Evolutionary conservation across 2,329 filamentous ascomycete genomes (phyloP).

Genomic region (Alternaria panax): DNA sequence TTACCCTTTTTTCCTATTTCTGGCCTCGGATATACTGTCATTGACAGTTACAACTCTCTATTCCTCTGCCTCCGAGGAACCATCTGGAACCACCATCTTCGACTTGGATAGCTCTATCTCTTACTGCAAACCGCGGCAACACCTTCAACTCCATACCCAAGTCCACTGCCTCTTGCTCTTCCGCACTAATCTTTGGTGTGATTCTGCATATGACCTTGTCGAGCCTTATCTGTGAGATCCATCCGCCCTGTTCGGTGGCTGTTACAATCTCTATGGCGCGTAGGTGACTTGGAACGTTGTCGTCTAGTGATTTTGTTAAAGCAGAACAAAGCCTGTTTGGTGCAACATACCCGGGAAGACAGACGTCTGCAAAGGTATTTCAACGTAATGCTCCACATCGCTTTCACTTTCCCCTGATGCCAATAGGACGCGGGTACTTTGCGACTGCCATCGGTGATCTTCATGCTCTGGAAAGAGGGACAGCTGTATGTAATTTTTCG

Average conservation of each 20-base stretch:
- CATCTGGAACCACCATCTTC: slow-evolving; percentile 32
- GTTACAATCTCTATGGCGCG: slow-evolving; percentile 24
- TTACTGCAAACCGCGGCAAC: slow-evolving; percentile 38
- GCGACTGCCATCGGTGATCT: not conserved
- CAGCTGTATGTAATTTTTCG: slow-evolving; percentile 13
- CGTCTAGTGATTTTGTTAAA: too few species aligned
- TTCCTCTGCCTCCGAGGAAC: slow-evolving; percentile 44
- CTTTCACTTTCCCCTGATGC: slow-evolving; percentile 17
- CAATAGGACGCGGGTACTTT: slow-evolving; percentile 20
- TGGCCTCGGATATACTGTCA: slow-evolving; percentile 8
- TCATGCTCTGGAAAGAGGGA: slow-evolving; percentile 10
- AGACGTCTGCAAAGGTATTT: too few species aligned
- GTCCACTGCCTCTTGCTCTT: slow-evolving; percentile 21
- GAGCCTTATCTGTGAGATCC: slow-evolving; percentile 25
- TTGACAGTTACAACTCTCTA: slow-evolving; percentile 48
- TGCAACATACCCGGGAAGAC: too few species aligned
- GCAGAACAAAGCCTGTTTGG: too few species aligned
- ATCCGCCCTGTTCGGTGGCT: slow-evolving; percentile 19
- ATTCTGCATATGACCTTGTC: slow-evolving; percentile 29
- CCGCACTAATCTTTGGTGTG: slow-evolving; percentile 16
- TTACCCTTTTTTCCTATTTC: not conserved
- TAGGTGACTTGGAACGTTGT: slow-evolving; percentile 22
- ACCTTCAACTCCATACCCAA: slow-evolving; percentile 12
- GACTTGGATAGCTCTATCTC: slow-evolving; percentile 45
- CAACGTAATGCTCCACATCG: too few species aligned